These are phyloP conservation scores for Fragosphaeria purpurea DNA, from an alignment of 2,329 filamentous ascomycete genomes.

Conservation along the genomic window DNA sequence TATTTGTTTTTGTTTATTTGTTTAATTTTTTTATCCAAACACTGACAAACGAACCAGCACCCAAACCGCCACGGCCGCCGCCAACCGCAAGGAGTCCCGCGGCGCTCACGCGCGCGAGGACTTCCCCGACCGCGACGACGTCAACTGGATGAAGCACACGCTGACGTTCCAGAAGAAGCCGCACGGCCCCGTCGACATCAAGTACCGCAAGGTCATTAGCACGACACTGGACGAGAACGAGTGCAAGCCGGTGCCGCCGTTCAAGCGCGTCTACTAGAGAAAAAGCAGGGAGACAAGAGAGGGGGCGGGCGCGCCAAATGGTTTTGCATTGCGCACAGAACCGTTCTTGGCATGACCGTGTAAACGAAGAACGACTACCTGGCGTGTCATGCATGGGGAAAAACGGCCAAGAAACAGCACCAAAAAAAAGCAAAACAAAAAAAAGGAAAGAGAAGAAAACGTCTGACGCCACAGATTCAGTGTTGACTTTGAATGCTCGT, in stretches of 20 bases:
- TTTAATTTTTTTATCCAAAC: neutral
- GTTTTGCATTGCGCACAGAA: too few relatives aligned
- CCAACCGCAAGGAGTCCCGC: constrained; percentile 92
- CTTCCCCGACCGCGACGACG: constrained; percentile 87
- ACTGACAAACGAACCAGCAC: constrained; percentile 39
- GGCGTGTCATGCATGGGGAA: too few relatives aligned
- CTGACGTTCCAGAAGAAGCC: constrained; percentile 91
- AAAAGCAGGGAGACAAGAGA: too few relatives aligned
- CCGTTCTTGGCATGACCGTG: too few relatives aligned
- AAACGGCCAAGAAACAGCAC: too few relatives aligned
- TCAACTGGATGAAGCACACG: constrained; percentile 99
- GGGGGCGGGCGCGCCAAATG: too few relatives aligned
- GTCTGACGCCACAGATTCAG: too few relatives aligned
- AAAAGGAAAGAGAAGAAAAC: too few relatives aligned
- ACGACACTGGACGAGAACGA: constrained; percentile 88
- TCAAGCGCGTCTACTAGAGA: constrained; percentile 81
- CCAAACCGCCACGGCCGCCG: constrained; percentile 84
- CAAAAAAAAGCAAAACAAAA: too few relatives aligned
- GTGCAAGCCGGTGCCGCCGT: constrained; percentile 92
- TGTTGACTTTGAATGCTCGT: too few relatives aligned
- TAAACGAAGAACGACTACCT: too few relatives aligned
- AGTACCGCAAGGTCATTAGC: constrained; percentile 73
- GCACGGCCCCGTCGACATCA: constrained; percentile 75
- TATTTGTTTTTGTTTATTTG: neutral
- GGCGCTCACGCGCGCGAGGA: constrained; percentile 97